A percentile compares a stretch with the other conserved stretches of the same genome.
Evolutionary conservation across 2,329 filamentous ascomycete genomes (phyloP).

Genomic region (Pseudopithomyces maydicus): DNA sequence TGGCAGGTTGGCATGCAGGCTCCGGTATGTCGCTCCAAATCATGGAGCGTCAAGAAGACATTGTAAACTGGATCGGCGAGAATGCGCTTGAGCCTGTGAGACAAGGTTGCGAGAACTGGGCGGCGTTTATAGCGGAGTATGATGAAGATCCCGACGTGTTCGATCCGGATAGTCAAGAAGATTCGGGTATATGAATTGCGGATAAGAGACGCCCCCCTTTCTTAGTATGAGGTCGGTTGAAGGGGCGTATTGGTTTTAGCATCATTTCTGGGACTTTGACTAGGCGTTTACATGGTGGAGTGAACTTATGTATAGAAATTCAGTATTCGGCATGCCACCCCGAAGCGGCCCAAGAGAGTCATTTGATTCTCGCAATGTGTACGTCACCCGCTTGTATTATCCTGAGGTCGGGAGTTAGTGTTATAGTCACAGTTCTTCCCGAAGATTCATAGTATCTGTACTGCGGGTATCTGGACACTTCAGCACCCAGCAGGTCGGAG

Average conservation of each 20-base stretch:
- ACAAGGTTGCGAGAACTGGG: constrained; percentile 18
- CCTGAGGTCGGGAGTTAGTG: too few relatives aligned
- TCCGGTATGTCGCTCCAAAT: constrained; percentile 50
- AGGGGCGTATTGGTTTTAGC: not conserved
- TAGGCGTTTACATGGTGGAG: too few relatives aligned
- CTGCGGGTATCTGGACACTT: too few relatives aligned
- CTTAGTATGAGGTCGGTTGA: not conserved
- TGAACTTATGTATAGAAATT: too few relatives aligned
- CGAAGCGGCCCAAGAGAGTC: too few relatives aligned
- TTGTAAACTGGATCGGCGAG: constrained; percentile 11
- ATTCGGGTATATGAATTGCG: constrained; percentile 22
- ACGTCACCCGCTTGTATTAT: too few relatives aligned
- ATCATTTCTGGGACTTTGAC: too few relatives aligned
- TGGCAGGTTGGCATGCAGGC: constrained; percentile 20
- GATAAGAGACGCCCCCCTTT: not conserved
- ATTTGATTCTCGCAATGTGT: too few relatives aligned
- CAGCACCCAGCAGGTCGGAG: too few relatives aligned
- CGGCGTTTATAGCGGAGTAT: constrained; percentile 7
- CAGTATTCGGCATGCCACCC: too few relatives aligned
- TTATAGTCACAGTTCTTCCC: too few relatives aligned
- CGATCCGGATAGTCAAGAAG: constrained; percentile 17
- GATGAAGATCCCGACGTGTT: constrained; percentile 8
- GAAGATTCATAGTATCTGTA: too few relatives aligned
- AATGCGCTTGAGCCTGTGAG: constrained; percentile 1
- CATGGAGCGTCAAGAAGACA: constrained; percentile 45